Percentiles rank a stretch among this genome's conserved stretches.
These are phyloP conservation scores for Seiridium cupressi DNA, from an alignment of 2,329 filamentous ascomycete species.

Conservation along the genomic window DNA sequence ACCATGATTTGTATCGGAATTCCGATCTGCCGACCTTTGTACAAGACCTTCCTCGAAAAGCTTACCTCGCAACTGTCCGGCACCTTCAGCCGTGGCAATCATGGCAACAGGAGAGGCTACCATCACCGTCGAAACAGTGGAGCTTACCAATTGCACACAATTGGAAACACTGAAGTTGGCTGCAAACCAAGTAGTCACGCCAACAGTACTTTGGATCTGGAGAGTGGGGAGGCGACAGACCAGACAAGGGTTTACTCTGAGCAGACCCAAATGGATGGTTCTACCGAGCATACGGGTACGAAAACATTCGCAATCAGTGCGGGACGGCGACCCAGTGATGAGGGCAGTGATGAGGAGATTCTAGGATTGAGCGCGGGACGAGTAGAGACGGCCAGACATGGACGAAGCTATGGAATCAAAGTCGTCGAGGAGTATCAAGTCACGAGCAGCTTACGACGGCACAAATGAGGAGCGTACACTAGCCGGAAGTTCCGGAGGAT, in stretches of 20 bases:
- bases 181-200: not conserved
- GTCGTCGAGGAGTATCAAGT: conserved; percentile 1
- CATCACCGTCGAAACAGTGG: not conserved
- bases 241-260: no score
- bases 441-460: not conserved
- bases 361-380: not conserved
- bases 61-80: not conserved
- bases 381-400: not conserved
- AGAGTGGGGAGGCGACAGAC: not conserved
- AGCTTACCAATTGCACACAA: not conserved
- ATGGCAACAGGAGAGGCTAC: not conserved
- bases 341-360: not conserved
- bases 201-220: not conserved
- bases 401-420: not conserved
- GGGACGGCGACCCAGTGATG: not conserved
- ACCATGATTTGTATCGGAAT: conserved; percentile 20
- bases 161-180: not conserved
- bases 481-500: no score
- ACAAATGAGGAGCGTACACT: not conserved
- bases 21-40: conserved; percentile 16
- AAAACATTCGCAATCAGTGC: not conserved
- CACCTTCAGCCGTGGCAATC: not conserved
- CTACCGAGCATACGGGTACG: not conserved
- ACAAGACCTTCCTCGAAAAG: conserved; percentile 8
- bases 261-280: no score